Conservation (phyloP, 163 green algal genomes). For the Volvox carteri region DNA sequence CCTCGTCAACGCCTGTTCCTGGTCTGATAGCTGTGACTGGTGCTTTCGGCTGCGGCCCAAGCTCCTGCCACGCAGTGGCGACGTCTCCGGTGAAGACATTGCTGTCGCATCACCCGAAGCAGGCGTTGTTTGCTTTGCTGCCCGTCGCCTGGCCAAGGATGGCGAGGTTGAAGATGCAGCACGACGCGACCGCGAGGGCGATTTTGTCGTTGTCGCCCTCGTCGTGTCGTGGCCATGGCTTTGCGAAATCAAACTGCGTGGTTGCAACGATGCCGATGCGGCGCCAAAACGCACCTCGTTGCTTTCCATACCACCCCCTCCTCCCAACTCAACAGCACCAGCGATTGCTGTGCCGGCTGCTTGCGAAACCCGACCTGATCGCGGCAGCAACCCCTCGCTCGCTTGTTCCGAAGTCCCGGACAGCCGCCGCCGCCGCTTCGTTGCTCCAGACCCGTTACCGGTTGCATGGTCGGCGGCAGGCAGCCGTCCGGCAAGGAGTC, state of each 20-base stretch:
- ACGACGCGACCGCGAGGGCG: not conserved
- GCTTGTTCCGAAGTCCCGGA: not conserved
- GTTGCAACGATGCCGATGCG: too few species aligned
- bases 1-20: not conserved
- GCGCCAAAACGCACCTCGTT: not conserved
- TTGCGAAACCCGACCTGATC: not conserved
- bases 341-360: not conserved
- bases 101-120: not conserved
- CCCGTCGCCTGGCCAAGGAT: not conserved
- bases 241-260: too few species aligned
- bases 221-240: too few species aligned
- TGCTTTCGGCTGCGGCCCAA: not conserved
- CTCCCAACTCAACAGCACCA: not conserved
- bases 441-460: not conserved
- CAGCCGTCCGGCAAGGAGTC: constrained; percentile 24
- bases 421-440: not conserved
- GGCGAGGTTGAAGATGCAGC: not conserved
- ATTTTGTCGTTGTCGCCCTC: too few species aligned
- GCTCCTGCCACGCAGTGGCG: not conserved
- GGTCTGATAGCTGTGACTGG: not conserved
- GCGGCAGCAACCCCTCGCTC: not conserved
- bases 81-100: not conserved
- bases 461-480: not conserved
- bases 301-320: not conserved
- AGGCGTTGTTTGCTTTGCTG: not conserved